Evolutionary conservation across 768 basidiomycete species (phyloP).

Genomic region (Jaapia argillacea): DNA sequence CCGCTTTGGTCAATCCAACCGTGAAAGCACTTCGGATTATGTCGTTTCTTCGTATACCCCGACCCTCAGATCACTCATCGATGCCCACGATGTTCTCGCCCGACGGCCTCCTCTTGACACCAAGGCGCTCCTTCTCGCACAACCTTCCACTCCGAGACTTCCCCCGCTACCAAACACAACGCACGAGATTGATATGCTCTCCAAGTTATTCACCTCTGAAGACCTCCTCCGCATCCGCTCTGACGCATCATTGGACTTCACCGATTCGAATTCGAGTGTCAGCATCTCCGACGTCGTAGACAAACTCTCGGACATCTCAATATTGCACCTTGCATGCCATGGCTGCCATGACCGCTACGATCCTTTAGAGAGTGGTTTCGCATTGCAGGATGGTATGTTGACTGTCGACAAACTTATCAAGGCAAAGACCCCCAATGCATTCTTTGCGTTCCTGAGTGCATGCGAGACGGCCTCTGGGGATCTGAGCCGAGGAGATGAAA

Average conservation of each 20-base stretch:
- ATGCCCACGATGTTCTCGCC: background rate
- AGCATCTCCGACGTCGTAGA: background rate
- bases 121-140: background rate
- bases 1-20: background rate
- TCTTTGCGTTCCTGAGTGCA: constrained; percentile 6
- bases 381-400: background rate
- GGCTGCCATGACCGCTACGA: constrained; percentile 1
- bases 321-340: constrained; percentile 5
- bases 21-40: background rate
- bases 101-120: background rate
- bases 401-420: background rate
- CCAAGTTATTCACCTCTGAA: background rate
- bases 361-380: constrained; percentile 6
- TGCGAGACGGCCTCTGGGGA: constrained; percentile 6
- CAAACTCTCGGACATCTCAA: background rate
- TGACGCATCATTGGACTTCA: background rate
- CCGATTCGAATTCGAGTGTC: background rate
- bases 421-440: constrained; percentile 1
- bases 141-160: background rate
- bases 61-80: background rate
- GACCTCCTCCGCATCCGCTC: background rate
- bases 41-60: background rate
- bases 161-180: background rate
- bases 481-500: constrained; percentile 3
- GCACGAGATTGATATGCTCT: background rate